Base-by-base conservation (phyloP, 2,329 filamentous ascomycete species). In the Colletotrichum sansevieriae region DNA sequence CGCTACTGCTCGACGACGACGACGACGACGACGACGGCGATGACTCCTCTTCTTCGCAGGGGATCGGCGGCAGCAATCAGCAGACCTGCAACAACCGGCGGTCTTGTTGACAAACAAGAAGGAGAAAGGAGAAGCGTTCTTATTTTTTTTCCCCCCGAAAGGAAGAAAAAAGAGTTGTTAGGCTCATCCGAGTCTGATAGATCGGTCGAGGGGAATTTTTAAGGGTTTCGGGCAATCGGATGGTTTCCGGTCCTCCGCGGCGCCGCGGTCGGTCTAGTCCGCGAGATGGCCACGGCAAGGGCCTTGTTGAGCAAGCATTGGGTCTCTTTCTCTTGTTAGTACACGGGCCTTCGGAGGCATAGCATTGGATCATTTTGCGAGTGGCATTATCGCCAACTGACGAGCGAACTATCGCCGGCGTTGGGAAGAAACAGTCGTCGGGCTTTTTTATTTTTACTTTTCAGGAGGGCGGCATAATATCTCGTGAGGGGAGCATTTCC, bases 1-100 rank as follows among this genome's bases (percentile, higher is more conserved):
- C 65, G n/a, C 20, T 68, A 20, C 15, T 54, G 46, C 65, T 68
- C 39, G 65, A 68, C 65, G 61, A 25, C 20, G 47, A 52, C 47
- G 47, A 52, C n/a, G 49, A 59, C 20, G 22, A 22, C 22, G 18
- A 18, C 18, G 22, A 22, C 22, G 18, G 2, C 18, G 52, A 68
- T 10, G 46, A 58, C 39, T 18, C 46, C 2, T 39, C 51, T 10
- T 55, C 51, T 37, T 63, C 60, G 29, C 61, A 46, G 13, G 60
- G 35, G 11, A 33, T 29, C 56, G 25, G 41, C 56, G 25, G 41
- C 47, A 52, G 8, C 49, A 52, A 52, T 11, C 49, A 39, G 22
- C 49, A 52, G 13, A 39, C 13, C 37, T 39, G 37, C 37, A 39
- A 39, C 13, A 39, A 39, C 37, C 37, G 37, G 37, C 37, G 37